Evolutionary conservation across 768 basidiomycete genomes (phyloP), one percentile per base, ranked within the genome.

Genomic region (Tylopilus plumbeoviolaceoides): DNA sequence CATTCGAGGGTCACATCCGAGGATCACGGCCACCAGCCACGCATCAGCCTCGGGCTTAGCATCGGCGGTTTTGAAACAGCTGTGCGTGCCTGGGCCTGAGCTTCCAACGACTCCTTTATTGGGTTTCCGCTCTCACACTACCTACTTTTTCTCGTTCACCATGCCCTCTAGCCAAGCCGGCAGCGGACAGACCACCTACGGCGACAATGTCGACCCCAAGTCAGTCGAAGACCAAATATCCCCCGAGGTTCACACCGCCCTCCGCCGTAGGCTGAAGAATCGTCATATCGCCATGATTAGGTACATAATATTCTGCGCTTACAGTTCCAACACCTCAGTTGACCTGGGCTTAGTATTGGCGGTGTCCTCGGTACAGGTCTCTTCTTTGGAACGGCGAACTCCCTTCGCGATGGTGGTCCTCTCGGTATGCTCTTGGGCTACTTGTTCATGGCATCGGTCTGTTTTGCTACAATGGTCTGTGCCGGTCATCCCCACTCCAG

Each of bases 201-300:
- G 31, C 10, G 11, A 25, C 20, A n/a, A 38, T 17, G 9, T 15
- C 2, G 44, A 46, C 10, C 10, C 7, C 35, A 11, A 15, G 28
- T 14, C 20, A 10, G 5, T 50, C 25, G 63, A 60, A 44, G 51
- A 31, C 9, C 44, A 40, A 18, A 2, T 30, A 2, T 1, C 20
- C 2, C 42, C 51, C 8, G 38, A 30, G 15, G 23, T 47, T 20
- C 51, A 52, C 18, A 41, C 39, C 5, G 39, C 51, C 3, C 51
- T 52, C 14, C 20, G 20, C 0, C 51, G 51, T 36, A 47, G 30
- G 39, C 14, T 52, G 21, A 33, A 33, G n/a, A 52, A 27, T 14
- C 44, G 51, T 14, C 51, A 52, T 27, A 44, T 52, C 7, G 28
- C 51, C 21, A 52, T 52, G 51, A 47, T 52, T 8, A 52, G 51